These are phyloP conservation scores for Fusarium sp. DNA, from an alignment of 2,329 filamentous ascomycete species.

Conservation along the genomic window DNA sequence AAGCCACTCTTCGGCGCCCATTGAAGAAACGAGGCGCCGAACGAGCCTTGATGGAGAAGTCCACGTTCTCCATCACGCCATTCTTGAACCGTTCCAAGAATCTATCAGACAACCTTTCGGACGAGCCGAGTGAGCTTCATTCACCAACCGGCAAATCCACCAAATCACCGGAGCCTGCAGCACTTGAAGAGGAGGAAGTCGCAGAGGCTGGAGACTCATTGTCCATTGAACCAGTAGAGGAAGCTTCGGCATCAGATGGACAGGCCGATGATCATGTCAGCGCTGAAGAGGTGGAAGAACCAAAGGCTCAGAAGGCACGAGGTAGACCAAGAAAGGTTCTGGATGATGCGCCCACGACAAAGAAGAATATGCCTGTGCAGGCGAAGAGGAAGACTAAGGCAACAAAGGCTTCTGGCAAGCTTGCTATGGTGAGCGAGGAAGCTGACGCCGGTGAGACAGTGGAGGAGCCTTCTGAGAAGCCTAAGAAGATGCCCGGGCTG, in stretches of 20 bases:
- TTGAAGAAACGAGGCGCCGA: conserved; percentile 69
- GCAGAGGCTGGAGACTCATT: conserved; percentile 16
- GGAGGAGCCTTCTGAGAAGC: conserved; percentile 38
- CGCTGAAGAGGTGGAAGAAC: conserved; percentile 22
- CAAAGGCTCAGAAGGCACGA: conserved; percentile 54
- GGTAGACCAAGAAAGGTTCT: conserved; percentile 60
- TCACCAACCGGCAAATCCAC: conserved; percentile 39
- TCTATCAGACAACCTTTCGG: conserved; percentile 52
- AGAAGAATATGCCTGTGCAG: conserved; percentile 58
- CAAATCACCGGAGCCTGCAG: conserved; percentile 46
- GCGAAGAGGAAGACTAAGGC: conserved; percentile 51
- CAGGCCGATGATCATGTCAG: conserved; percentile 8
- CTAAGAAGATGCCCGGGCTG: conserved; percentile 23
- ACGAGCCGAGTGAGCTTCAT: conserved; percentile 50
- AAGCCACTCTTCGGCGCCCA: conserved; percentile 55
- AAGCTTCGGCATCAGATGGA: conserved; percentile 15
- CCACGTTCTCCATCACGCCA: conserved; percentile 91
- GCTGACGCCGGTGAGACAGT: conserved; percentile 49
- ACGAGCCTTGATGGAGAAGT: conserved; percentile 76
- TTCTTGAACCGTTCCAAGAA: conserved; percentile 83
- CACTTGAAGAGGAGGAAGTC: conserved; percentile 50
- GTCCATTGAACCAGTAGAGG: conserved; percentile 26
- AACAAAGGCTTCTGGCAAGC: conserved; percentile 38
- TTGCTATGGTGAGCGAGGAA: conserved; percentile 58
- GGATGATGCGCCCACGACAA: conserved; percentile 58